phyloP scores from a whole-genome alignment of 106 monocot species.

The Cymbidium sinense region DNA sequence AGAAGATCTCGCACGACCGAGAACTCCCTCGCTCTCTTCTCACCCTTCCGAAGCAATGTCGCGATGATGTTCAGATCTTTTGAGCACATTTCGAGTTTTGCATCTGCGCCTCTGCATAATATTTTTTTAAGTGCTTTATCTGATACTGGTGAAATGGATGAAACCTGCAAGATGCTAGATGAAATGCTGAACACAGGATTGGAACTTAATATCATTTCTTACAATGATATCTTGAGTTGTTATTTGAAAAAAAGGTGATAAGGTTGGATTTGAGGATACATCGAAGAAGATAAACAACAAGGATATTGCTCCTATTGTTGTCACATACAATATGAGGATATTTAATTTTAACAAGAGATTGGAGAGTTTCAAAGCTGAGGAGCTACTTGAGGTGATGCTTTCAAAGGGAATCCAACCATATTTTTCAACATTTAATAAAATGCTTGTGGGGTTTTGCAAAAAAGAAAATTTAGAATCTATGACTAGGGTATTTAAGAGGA shows the following conservation, averaged over 20 bases:
- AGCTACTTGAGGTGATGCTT: constrained; percentile 48
- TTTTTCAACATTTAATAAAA: constrained; percentile 35
- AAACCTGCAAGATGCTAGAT: constrained; percentile 28
- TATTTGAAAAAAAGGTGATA: constrained; percentile 18
- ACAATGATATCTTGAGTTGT: constrained; percentile 31
- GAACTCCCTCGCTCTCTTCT: constrained; percentile 24
- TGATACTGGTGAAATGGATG: constrained; percentile 16
- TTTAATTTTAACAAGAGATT: constrained; percentile 15
- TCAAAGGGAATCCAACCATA: no score
- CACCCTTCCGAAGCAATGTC: constrained; percentile 16
- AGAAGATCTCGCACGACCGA: constrained; percentile 14
- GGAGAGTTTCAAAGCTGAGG: constrained; percentile 27
- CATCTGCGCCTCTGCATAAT: constrained; percentile 20
- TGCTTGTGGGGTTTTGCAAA: constrained; percentile 42
- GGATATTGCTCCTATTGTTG: constrained; percentile 27
- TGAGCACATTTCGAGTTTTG: constrained; percentile 19
- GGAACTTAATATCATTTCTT: constrained; percentile 27
- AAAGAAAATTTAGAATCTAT: constrained; percentile 28
- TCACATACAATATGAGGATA: constrained; percentile 42
- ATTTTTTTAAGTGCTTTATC: constrained; percentile 30
- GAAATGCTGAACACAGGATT: constrained; percentile 23
- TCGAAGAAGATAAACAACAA: constrained; percentile 15
- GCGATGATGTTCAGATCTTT: no score
- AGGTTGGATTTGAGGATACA: constrained; percentile 25
- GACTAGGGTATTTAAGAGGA: constrained; percentile 31